Evolutionary conservation across 768 basidiomycete species (phyloP).

Genomic region (Mycena kentingensis): DNA sequence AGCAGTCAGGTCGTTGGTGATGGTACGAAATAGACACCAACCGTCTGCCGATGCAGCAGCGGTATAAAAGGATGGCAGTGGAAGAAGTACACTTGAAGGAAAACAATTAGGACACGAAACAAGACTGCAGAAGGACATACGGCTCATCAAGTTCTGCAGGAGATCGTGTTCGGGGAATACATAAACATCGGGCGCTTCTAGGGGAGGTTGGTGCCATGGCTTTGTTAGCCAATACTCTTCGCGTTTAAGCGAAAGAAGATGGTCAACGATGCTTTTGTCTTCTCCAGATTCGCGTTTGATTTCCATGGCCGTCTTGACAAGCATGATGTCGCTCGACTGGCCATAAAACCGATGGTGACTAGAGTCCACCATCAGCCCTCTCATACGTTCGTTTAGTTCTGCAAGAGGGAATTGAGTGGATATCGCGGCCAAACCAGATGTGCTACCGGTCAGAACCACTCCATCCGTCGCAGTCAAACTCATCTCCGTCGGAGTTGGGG

Average conservation of each 20-base stretch:
- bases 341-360: constrained; percentile 22
- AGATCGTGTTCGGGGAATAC: constrained; percentile 43
- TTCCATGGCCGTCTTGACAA: constrained; percentile 23
- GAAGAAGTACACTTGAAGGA: constrained; percentile 35
- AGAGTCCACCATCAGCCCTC: constrained; percentile 18
- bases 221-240: constrained; percentile 21
- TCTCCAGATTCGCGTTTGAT: constrained; percentile 17
- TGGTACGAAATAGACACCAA: neutral
- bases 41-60: constrained; percentile 39
- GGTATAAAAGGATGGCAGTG: constrained; percentile 36
- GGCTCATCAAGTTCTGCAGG: constrained; percentile 37
- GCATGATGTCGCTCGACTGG: constrained; percentile 39
- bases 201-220: constrained; percentile 23
- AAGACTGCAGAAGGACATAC: constrained; percentile 3
- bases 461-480: constrained; percentile 17
- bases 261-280: constrained; percentile 21
- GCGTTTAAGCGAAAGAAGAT: constrained; percentile 16
- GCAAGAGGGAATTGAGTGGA: neutral
- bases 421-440: neutral
- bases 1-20: neutral
- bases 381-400: constrained; percentile 21
- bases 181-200: constrained; percentile 23
- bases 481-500: constrained; percentile 20
- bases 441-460: constrained; percentile 14
- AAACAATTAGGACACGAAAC: neutral